A percentile compares a stretch with the other conserved stretches of the same genome.
These are phyloP conservation scores for Sporothrix globosa DNA, from an alignment of 2,329 filamentous ascomycete genomes.

Conservation along the genomic window DNA sequence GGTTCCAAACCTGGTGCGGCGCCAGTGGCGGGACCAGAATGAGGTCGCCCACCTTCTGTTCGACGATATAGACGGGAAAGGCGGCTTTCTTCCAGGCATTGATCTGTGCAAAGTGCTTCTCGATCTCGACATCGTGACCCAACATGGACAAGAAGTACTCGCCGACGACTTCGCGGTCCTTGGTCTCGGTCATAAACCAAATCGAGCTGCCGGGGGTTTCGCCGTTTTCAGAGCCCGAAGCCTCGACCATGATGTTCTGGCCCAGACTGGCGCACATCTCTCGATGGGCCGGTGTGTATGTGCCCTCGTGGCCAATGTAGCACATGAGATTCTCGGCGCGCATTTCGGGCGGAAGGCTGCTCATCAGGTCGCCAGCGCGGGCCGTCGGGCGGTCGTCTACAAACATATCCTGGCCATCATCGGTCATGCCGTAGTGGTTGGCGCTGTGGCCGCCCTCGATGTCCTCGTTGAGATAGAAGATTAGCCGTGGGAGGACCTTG, in stretches of 20 bases:
- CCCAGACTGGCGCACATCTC: slow-evolving; percentile 98
- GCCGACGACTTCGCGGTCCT: slow-evolving; percentile 84
- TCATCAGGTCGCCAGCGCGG: slow-evolving; percentile 90
- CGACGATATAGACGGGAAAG: slow-evolving; percentile 89
- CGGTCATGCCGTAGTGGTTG: slow-evolving; percentile 28
- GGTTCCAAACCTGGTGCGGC: slow-evolving; percentile 97
- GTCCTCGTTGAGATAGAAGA: slow-evolving; percentile 89
- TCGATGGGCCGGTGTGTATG: slow-evolving; percentile 90
- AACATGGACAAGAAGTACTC: slow-evolving; percentile 93
- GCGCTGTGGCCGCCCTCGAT: slow-evolving; percentile 50
- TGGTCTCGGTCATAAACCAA: slow-evolving; percentile 98
- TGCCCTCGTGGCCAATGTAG: slow-evolving; percentile 96
- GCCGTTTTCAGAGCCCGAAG: slow-evolving; percentile 71
- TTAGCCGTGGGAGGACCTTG: slow-evolving; percentile 74
- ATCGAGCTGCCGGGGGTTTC: slow-evolving; percentile 87
- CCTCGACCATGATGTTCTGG: slow-evolving; percentile 98
- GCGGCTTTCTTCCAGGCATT: slow-evolving; percentile 95
- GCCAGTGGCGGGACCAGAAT: slow-evolving; percentile 91
- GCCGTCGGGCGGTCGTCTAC: slow-evolving; percentile 60
- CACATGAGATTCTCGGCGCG: slow-evolving; percentile 97
- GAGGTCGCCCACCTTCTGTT: slow-evolving; percentile 88
- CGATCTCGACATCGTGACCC: slow-evolving; percentile 94
- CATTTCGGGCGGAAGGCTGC: slow-evolving; percentile 82
- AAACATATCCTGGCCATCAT: slow-evolving; percentile 46
- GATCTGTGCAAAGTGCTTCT: slow-evolving; percentile 94